Conservation (phyloP, 2,329 filamentous ascomycete species). For the Teratosphaeria destructans region DNA sequence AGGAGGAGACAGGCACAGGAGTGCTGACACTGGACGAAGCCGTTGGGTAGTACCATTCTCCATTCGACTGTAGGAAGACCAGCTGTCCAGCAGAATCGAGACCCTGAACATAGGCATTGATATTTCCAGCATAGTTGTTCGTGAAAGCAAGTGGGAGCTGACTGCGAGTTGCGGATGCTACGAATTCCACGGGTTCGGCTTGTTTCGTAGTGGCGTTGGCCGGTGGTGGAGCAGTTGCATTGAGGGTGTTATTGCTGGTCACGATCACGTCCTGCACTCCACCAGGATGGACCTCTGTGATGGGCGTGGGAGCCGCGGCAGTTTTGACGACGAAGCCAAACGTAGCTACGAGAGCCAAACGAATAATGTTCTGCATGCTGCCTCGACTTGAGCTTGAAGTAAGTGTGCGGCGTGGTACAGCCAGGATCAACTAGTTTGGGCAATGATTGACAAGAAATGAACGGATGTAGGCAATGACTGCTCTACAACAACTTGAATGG, state of each 20-base stretch:
- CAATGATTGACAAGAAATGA: neutral
- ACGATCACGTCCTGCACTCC: neutral
- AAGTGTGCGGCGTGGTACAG: neutral
- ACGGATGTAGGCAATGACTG: neutral
- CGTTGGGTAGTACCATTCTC: slow-evolving; percentile 34
- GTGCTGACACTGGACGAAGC: slow-evolving; percentile 19
- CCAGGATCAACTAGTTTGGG: neutral
- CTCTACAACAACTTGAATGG: neutral
- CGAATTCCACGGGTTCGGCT: neutral
- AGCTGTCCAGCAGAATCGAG: slow-evolving; percentile 31
- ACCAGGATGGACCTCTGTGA: neutral
- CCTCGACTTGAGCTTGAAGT: neutral
- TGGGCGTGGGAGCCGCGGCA: neutral
- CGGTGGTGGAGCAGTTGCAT: neutral
- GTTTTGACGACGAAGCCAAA: neutral
- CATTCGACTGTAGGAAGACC: slow-evolving; percentile 36
- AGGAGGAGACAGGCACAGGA: slow-evolving; percentile 28
- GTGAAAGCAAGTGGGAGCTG: slow-evolving; percentile 25
- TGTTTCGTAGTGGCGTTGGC: neutral
- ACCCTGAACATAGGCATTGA: slow-evolving; percentile 40
- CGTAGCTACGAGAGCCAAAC: neutral
- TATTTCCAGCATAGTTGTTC: slow-evolving; percentile 33
- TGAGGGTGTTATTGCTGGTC: neutral
- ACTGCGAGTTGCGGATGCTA: neutral
- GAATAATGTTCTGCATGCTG: neutral